Percentiles rank a stretch among this genome's conserved stretches.
Evolutionary conservation across 495 filamentous ascomycete species (phyloP).

Genomic region (Cryomyces antarcticus): DNA sequence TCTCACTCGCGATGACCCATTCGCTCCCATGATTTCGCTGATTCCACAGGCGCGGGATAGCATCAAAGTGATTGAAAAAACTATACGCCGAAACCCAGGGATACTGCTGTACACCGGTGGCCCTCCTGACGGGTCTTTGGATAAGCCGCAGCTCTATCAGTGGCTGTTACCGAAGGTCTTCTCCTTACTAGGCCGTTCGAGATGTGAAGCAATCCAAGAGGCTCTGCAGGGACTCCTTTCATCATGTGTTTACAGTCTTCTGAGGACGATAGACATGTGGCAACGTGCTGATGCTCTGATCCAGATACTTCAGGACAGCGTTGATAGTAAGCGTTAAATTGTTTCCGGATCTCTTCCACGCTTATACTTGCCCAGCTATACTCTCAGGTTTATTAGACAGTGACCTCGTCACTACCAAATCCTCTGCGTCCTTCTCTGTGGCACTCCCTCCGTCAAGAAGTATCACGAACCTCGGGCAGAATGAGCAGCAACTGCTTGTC

Average conservation of each 20-base stretch:
- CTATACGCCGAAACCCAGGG: conserved; percentile 52
- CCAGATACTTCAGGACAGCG: conserved; percentile 8
- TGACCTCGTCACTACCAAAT: too few species aligned
- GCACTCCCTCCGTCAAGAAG: conserved; percentile 12
- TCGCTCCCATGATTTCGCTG: conserved; percentile 28
- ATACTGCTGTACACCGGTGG: conserved; percentile 36
- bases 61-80: conserved; percentile 48
- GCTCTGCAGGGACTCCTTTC: conserved; percentile 12
- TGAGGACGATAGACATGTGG: conserved; percentile 5
- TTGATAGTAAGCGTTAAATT: conserved; percentile 12
- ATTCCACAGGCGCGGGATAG: conserved; percentile 42
- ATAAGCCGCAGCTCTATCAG: conserved; percentile 43
- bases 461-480: conserved; percentile 13
- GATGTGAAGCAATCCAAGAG: conserved; percentile 6
- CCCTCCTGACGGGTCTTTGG: conserved; percentile 20
- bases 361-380: neutral
- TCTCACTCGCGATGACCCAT: conserved; percentile 37
- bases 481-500: conserved; percentile 10
- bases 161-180: conserved; percentile 55
- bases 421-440: too few species aligned
- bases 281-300: conserved; percentile 5
- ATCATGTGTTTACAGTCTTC: conserved; percentile 3
- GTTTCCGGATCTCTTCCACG: neutral
- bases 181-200: conserved; percentile 26
- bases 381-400: too few species aligned